phyloP scores from a whole-genome alignment of 2,329 filamentous ascomycete species.

The Teratosphaeria zuluensis region DNA sequence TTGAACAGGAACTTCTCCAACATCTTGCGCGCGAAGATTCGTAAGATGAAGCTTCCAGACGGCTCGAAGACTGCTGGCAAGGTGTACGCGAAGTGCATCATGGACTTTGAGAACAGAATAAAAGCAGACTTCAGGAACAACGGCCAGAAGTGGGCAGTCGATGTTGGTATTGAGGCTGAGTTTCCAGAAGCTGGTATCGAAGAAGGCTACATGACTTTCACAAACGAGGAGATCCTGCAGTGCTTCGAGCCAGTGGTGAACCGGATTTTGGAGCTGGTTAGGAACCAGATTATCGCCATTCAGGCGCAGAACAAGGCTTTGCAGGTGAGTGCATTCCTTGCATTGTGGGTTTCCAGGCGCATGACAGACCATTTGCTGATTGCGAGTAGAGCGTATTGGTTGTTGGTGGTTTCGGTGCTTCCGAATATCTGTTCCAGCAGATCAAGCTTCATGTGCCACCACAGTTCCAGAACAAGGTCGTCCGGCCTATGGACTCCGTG shows the following conservation, averaged over 20 bases:
- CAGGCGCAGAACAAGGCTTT: conserved; percentile 90
- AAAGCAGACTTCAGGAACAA: conserved; percentile 99
- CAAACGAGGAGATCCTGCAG: conserved; percentile 96
- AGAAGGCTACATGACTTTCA: conserved; percentile 99
- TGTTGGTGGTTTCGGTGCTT: conserved; percentile 95
- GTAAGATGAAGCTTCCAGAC: conserved; percentile 98
- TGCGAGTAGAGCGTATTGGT: conserved; percentile 70
- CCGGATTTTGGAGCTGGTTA: conserved; percentile 86
- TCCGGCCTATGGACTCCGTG: conserved; percentile 97
- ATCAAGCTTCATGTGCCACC: conserved; percentile 97
- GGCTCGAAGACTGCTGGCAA: conserved; percentile 95
- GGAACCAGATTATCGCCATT: conserved; percentile 98
- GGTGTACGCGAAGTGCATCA: conserved; percentile 98
- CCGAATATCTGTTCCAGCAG: conserved; percentile 98
- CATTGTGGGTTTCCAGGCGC: neutral
- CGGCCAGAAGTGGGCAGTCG: conserved; percentile 94
- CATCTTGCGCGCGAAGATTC: conserved; percentile 91
- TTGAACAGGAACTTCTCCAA: conserved; percentile 98
- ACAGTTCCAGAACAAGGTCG: conserved; percentile 96
- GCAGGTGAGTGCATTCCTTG: conserved; percentile 46
- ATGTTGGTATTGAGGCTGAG: conserved; percentile 96
- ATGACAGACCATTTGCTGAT: conserved; percentile 18
- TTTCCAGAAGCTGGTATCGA: conserved; percentile 97
- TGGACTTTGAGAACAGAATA: conserved; percentile 99
- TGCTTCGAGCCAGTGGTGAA: conserved; percentile 99